Conservation (phyloP, 1,284 basidiomycete genomes). For the Rhodotorula sp. region DNA sequence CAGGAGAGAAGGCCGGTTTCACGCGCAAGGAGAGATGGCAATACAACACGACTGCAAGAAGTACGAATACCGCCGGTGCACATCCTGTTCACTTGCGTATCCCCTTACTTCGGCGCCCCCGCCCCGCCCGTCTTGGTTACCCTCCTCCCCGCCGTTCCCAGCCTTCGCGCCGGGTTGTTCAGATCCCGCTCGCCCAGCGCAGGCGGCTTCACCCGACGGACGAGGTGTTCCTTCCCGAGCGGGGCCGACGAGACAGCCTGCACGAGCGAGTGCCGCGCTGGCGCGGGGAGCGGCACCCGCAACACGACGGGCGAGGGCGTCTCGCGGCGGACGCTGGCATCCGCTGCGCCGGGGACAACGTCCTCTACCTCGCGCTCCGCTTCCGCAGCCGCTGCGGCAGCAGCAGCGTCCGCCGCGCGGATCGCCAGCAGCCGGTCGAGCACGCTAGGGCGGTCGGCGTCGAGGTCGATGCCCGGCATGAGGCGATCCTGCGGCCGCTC, state of each 20-base stretch:
- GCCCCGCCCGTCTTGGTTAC: not conserved
- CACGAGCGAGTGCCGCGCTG: not conserved
- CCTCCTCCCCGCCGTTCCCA: not conserved
- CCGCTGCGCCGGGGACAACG: not conserved
- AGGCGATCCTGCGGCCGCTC: constrained; percentile 43
- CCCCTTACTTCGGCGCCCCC: not conserved
- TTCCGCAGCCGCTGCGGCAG: not conserved
- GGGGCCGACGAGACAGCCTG: not conserved
- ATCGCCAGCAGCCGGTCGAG: constrained; percentile 31
- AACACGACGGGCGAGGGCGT: constrained; percentile 22
- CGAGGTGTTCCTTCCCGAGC: not conserved
- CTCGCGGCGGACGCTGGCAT: not conserved
- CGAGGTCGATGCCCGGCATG: constrained; percentile 33
- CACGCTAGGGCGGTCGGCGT: constrained; percentile 25
- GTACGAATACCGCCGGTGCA: not conserved
- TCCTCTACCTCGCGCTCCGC: constrained; percentile 3
- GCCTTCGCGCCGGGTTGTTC: constrained; percentile 7
- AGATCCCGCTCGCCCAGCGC: constrained; percentile 16
- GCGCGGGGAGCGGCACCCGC: constrained; percentile 2
- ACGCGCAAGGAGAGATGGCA: not conserved
- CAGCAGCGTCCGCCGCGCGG: constrained; percentile 6
- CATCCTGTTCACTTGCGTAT: not conserved
- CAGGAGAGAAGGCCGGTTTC: not conserved
- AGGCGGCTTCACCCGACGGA: not conserved
- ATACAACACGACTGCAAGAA: not conserved